Evolutionary conservation across 2,329 filamentous ascomycete genomes (phyloP).

Genomic region (Stachybotrys echinatus): DNA sequence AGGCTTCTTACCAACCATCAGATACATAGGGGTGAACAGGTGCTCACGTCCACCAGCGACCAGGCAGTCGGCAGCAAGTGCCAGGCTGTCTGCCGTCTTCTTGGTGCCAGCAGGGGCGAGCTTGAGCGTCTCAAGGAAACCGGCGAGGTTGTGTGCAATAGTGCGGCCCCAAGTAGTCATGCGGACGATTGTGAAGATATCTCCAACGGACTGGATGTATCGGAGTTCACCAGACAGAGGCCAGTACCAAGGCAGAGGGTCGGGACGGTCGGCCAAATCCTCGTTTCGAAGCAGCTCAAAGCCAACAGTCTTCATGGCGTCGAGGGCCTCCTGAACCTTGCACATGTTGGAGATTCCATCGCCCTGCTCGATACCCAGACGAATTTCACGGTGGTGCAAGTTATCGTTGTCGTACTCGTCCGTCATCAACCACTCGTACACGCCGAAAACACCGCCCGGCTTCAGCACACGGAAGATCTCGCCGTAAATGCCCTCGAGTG

Average conservation of each 20-base stretch:
- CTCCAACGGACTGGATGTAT: conserved; percentile 74
- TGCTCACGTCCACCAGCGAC: conserved; percentile 83
- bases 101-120: conserved; percentile 79
- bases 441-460: conserved; percentile 90
- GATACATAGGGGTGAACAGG: conserved; percentile 98
- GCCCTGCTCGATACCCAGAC: conserved; percentile 90
- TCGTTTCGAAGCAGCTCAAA: conserved; percentile 81
- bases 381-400: conserved; percentile 79
- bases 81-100: conserved; percentile 91
- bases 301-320: conserved; percentile 80
- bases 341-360: conserved; percentile 99
- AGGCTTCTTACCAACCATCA: conserved; percentile 92
- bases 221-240: conserved; percentile 79
- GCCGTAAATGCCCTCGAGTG: conserved; percentile 84
- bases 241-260: conserved; percentile 88
- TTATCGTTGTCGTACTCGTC: conserved; percentile 90
- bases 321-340: conserved; percentile 71
- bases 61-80: conserved; percentile 73
- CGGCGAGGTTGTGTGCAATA: conserved; percentile 71
- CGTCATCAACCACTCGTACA: conserved; percentile 99
- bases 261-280: conserved; percentile 74
- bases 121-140: conserved; percentile 66
- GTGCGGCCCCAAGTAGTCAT: conserved; percentile 84
- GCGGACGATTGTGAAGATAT: conserved; percentile 76
- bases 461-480: conserved; percentile 95